These are phyloP conservation scores for Cyberlindnera euphorbiae DNA, from an alignment of 805 yeast genomes.

Conservation along the genomic window DNA sequence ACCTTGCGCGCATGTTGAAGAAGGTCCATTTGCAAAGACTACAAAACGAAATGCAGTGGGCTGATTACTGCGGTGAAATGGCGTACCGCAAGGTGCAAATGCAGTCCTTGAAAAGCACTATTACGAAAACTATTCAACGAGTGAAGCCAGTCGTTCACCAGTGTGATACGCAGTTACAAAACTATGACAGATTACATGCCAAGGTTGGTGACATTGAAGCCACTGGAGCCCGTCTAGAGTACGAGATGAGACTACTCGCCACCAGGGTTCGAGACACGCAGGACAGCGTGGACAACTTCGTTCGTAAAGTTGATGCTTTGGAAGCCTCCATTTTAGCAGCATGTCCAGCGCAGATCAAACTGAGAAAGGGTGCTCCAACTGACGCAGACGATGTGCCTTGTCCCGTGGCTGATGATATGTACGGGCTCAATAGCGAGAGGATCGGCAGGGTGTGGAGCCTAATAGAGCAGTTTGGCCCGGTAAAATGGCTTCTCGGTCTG, in stretches of 20 bases:
- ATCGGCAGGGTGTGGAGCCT: constrained; percentile 9
- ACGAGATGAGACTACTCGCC: constrained; percentile 56
- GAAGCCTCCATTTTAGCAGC: constrained; percentile 23
- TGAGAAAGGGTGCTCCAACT: neutral
- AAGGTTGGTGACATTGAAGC: constrained; percentile 49
- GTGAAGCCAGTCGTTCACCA: constrained; percentile 17
- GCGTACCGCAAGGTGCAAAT: constrained; percentile 1
- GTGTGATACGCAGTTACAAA: constrained; percentile 20
- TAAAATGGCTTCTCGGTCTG: constrained; percentile 4
- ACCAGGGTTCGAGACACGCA: constrained; percentile 66
- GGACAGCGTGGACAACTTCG: constrained; percentile 47
- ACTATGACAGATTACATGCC: constrained; percentile 30
- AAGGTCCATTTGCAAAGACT: constrained; percentile 4
- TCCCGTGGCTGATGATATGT: too few species aligned
- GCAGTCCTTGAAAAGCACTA: constrained; percentile 2
- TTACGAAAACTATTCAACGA: constrained; percentile 11
- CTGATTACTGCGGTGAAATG: constrained; percentile 2
- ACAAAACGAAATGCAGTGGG: neutral
- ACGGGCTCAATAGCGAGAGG: constrained; percentile 9
- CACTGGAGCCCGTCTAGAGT: constrained; percentile 54
- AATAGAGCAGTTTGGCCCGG: constrained; percentile 14
- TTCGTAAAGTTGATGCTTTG: constrained; percentile 30
- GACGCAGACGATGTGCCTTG: too few species aligned
- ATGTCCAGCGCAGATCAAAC: constrained; percentile 1
- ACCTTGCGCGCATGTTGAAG: constrained; percentile 12